Percentiles rank a stretch among this genome's conserved stretches.
Conservation (phyloP, 352 stramenopile species). For the Phytopythium mirpurense region DNA sequence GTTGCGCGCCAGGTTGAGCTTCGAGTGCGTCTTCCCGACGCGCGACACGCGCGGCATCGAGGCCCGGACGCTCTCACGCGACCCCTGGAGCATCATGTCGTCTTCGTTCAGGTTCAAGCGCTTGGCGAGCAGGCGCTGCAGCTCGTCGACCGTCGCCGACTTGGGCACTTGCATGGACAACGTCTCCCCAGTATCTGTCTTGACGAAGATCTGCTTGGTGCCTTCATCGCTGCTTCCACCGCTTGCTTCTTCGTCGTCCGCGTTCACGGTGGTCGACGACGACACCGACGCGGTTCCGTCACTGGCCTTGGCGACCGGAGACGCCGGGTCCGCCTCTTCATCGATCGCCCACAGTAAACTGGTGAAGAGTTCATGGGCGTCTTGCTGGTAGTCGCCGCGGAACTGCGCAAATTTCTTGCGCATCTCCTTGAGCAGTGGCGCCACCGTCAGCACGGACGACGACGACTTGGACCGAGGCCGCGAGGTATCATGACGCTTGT, state of each 20-base stretch:
- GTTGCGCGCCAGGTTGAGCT: conserved; percentile 53
- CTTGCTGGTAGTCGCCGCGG: conserved; percentile 93
- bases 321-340: conserved; percentile 55
- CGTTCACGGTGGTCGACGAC: conserved; percentile 8
- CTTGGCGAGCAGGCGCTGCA: conserved; percentile 52
- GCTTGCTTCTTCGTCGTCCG: conserved; percentile 17
- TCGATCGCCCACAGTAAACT: conserved; percentile 91
- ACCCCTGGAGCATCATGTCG: conserved; percentile 47
- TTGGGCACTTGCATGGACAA: conserved; percentile 51
- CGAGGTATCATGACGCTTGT: conserved; percentile 11
- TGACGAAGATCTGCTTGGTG: conserved; percentile 58
- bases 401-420: conserved; percentile 91
- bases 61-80: conserved; percentile 6
- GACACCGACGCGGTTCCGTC: conserved; percentile 18
- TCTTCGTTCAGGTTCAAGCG: conserved; percentile 44
- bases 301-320: conserved; percentile 15
- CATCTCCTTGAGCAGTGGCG: conserved; percentile 58
- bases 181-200: conserved; percentile 53
- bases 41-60: conserved; percentile 5
- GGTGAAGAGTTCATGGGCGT: conserved; percentile 94
- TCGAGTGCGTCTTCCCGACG: conserved; percentile 29
- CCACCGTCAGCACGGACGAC: conserved; percentile 50
- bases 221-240: conserved; percentile 23
- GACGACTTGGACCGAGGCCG: conserved; percentile 20
- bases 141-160: conserved; percentile 36